These are phyloP conservation scores for Suillus fuscotomentosus DNA, from an alignment of 768 basidiomycete genomes.

Conservation along the genomic window DNA sequence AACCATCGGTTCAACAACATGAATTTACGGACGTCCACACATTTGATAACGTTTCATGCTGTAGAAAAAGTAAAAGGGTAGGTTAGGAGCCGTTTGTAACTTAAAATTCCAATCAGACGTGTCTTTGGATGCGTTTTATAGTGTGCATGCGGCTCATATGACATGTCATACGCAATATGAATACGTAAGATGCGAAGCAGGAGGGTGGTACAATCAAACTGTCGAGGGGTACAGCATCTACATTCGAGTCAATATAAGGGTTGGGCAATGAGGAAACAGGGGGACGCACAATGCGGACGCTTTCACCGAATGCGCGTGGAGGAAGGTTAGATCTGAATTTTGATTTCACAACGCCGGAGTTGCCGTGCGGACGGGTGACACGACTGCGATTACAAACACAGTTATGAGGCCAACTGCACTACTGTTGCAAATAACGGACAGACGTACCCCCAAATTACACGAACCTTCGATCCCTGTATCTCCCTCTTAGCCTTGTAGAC, in stretches of 20 bases:
- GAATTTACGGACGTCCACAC: neutral
- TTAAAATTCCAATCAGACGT: neutral
- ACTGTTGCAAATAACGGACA: neutral
- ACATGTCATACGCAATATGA: slow-evolving; percentile 18
- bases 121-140: slow-evolving; percentile 5
- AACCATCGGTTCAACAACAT: neutral
- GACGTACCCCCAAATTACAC: slow-evolving; percentile 96
- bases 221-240: slow-evolving; percentile 94
- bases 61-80: neutral
- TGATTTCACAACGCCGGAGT: slow-evolving; percentile 93
- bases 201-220: slow-evolving; percentile 47
- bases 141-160: slow-evolving; percentile 22
- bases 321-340: slow-evolving; percentile 97
- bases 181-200: slow-evolving; percentile 22
- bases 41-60: neutral
- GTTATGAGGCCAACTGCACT: neutral
- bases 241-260: neutral
- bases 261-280: slow-evolving; percentile 2
- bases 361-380: slow-evolving; percentile 91
- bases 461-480: slow-evolving; percentile 91
- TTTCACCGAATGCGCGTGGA: slow-evolving; percentile 90
- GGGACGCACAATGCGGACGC: slow-evolving; percentile 79
- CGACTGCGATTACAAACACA: slow-evolving; percentile 47
- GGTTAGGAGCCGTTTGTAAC: neutral
- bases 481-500: slow-evolving; percentile 97